Conservation (phyloP, 148 eudicot genomes). For the Polygonum aviculare region DNA sequence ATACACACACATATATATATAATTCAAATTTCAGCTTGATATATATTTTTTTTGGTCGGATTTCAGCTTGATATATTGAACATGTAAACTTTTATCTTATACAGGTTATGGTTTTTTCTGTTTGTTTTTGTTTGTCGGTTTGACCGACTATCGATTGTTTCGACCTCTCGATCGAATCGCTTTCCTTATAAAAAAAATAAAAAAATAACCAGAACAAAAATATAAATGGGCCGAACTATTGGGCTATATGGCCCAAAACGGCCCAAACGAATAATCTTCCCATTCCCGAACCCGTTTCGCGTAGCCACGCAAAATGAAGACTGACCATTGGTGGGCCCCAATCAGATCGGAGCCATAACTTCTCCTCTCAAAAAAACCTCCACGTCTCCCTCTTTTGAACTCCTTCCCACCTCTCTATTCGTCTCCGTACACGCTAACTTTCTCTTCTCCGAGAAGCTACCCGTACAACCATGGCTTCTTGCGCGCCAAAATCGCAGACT, state of each 20-base stretch:
- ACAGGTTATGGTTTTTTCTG: too few species aligned
- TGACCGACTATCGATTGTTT: too few species aligned
- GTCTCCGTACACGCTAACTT: not conserved
- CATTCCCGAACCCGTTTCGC: not conserved
- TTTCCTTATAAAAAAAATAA: too few species aligned
- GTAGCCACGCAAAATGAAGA: not conserved
- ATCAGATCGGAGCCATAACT: constrained; percentile 12
- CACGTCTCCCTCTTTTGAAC: not conserved
- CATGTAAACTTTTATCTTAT: too few species aligned
- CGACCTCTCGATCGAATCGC: too few species aligned
- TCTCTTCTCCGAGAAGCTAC: not conserved
- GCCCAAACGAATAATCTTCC: not conserved
- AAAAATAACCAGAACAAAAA: too few species aligned
- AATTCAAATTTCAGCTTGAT: too few species aligned
- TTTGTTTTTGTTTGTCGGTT: too few species aligned
- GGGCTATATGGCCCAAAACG: not conserved
- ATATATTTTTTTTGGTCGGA: too few species aligned
- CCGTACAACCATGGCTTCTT: constrained; percentile 6
- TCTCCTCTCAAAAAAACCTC: not conserved
- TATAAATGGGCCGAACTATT: not conserved
- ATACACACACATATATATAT: too few species aligned
- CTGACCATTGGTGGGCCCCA: not conserved
- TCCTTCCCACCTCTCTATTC: not conserved
- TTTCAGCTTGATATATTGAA: too few species aligned
- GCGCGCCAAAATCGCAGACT: constrained; percentile 5